phyloP scores from a whole-genome alignment of 1,284 basidiomycete genomes.

The Gastroboletus turbinatus region DNA sequence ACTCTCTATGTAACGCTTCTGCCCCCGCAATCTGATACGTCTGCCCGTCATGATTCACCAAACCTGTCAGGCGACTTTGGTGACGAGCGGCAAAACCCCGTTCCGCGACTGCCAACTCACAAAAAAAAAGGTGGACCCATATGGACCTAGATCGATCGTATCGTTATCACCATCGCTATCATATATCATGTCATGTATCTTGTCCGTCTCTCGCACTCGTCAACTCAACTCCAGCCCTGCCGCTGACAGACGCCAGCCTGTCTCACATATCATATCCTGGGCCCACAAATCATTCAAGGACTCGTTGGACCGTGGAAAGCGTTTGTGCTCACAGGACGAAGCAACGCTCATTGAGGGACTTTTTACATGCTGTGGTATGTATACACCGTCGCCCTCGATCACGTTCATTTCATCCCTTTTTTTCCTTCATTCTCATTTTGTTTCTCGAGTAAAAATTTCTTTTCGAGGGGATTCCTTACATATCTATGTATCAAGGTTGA shows the following conservation, averaged over 20 bases:
- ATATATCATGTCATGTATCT: too few species aligned
- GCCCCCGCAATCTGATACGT: background rate
- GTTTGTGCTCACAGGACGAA: too few species aligned
- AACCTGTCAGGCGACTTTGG: background rate
- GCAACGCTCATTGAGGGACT: too few species aligned
- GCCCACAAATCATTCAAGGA: too few species aligned
- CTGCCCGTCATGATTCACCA: background rate
- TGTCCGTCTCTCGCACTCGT: too few species aligned
- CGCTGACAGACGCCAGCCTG: background rate
- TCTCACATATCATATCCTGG: too few species aligned
- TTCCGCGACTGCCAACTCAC: background rate
- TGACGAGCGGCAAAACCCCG: background rate
- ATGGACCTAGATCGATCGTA: background rate
- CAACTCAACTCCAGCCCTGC: too few species aligned
- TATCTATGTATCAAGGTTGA: background rate
- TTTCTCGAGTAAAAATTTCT: background rate
- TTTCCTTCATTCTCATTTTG: too few species aligned
- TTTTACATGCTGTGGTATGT: too few species aligned
- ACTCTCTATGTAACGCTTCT: background rate
- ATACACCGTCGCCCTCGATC: background rate
- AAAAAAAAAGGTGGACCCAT: background rate
- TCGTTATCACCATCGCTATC: background rate
- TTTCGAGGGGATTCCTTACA: background rate
- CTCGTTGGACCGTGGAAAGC: too few species aligned
- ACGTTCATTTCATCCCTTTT: background rate